A percentile compares a stretch with the other conserved stretches of the same genome.
These are phyloP conservation scores for Dactylonectria estremocensis DNA, from an alignment of 2,329 filamentous ascomycete genomes.

Conservation along the genomic window DNA sequence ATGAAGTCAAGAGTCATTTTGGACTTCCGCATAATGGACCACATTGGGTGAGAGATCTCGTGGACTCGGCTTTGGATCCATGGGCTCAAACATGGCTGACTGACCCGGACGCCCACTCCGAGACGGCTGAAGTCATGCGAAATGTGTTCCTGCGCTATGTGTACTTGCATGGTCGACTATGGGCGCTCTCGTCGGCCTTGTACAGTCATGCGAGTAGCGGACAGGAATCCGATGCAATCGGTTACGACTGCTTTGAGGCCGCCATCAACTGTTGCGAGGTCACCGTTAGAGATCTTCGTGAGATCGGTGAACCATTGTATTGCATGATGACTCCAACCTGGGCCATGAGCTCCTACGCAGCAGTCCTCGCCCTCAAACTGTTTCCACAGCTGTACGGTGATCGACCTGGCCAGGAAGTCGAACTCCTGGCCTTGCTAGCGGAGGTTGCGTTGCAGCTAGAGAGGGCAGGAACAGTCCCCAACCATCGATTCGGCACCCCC, in stretches of 20 bases:
- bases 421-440: neutral
- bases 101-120: neutral
- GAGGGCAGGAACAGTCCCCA: neutral
- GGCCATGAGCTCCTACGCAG: neutral
- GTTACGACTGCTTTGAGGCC: conserved; percentile 1
- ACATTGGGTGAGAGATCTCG: neutral
- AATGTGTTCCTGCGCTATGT: neutral
- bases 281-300: neutral
- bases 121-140: neutral
- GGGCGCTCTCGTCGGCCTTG: neutral
- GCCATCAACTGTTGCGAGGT: neutral
- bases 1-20: neutral
- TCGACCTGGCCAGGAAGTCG: neutral
- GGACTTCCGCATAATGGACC: neutral
- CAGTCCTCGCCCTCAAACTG: neutral
- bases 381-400: conserved; percentile 2
- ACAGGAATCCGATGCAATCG: neutral
- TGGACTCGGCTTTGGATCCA: neutral
- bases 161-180: neutral
- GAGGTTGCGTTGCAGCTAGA: conserved; percentile 1
- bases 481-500: neutral
- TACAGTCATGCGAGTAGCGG: neutral
- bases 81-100: neutral
- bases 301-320: conserved; percentile 1
- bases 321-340: neutral